phyloP scores from a whole-genome alignment of 192 early-diverging fungal genomes.

The Backusella luteola region DNA sequence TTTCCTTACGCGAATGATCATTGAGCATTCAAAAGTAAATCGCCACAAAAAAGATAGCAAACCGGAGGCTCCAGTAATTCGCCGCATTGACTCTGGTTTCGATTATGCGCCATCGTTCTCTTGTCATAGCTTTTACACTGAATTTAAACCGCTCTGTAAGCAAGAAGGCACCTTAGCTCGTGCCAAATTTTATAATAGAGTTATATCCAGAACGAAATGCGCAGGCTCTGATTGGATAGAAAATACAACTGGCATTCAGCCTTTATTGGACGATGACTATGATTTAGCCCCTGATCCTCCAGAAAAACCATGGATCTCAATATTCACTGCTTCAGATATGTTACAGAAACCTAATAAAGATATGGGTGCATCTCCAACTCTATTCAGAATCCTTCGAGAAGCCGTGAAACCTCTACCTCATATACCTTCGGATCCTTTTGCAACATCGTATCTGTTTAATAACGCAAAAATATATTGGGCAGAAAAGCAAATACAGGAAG shows the following conservation, averaged over 20 bases:
- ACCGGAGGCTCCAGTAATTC: neutral
- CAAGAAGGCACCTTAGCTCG: conserved; percentile 12
- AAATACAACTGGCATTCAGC: conserved; percentile 11
- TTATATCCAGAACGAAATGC: neutral
- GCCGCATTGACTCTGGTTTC: conserved; percentile 10
- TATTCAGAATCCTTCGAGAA: conserved; percentile 18
- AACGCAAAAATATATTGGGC: neutral
- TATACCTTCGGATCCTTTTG: conserved; percentile 10
- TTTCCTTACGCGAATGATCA: conserved; percentile 30
- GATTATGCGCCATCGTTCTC: neutral
- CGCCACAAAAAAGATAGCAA: neutral
- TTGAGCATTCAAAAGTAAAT: conserved; percentile 27
- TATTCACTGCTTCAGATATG: conserved; percentile 11
- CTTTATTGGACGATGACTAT: conserved; percentile 20
- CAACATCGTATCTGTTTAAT: conserved; percentile 12
- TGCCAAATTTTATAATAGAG: conserved; percentile 22
- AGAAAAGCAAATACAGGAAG: conserved; percentile 3
- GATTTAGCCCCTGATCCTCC: conserved; percentile 12
- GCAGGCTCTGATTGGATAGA: conserved; percentile 16
- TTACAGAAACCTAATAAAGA: neutral
- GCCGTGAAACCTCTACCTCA: neutral
- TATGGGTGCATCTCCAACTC: conserved; percentile 1
- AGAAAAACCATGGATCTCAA: conserved; percentile 17
- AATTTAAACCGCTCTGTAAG: conserved; percentile 11
- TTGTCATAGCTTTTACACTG: neutral